phyloP scores from a whole-genome alignment of 2,329 filamentous ascomycete genomes.

The Pseudocercospora eumusae region DNA sequence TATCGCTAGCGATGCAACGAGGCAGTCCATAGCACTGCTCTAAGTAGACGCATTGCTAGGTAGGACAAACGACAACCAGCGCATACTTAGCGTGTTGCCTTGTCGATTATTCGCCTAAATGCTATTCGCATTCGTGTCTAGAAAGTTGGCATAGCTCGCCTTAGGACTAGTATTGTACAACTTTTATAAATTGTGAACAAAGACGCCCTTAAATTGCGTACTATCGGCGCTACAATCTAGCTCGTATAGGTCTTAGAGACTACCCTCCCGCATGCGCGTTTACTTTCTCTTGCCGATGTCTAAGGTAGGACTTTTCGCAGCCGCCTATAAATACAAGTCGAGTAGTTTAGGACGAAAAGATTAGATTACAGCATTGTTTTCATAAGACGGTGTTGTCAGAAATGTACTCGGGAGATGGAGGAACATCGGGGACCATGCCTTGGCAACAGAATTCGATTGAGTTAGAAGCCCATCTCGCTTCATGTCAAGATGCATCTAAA shows the following conservation, averaged over 20 bases:
- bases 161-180: slow-evolving; percentile 57
- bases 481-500: neutral
- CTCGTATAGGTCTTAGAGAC: slow-evolving; percentile 46
- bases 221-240: slow-evolving; percentile 47
- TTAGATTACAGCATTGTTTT: neutral
- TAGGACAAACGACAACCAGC: slow-evolving; percentile 61
- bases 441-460: neutral
- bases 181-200: slow-evolving; percentile 64
- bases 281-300: neutral
- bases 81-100: slow-evolving; percentile 57
- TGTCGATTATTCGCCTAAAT: slow-evolving; percentile 65
- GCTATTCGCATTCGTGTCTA: slow-evolving; percentile 63
- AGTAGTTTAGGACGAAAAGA: neutral
- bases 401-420: too few relatives aligned
- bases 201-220: slow-evolving; percentile 71
- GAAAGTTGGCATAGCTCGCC: slow-evolving; percentile 53
- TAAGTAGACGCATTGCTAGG: slow-evolving; percentile 38
- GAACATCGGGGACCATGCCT: too few relatives aligned
- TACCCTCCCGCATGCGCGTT: neutral
- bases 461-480: neutral
- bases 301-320: neutral
- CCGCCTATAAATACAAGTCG: neutral
- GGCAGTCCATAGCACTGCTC: slow-evolving; percentile 37
- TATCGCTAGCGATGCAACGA: slow-evolving; percentile 38
- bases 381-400: neutral